A percentile compares a stretch with the other conserved stretches of the same genome.
Evolutionary conservation across 495 filamentous ascomycete genomes (phyloP).

Genomic region (Stereocaulon alpinum): DNA sequence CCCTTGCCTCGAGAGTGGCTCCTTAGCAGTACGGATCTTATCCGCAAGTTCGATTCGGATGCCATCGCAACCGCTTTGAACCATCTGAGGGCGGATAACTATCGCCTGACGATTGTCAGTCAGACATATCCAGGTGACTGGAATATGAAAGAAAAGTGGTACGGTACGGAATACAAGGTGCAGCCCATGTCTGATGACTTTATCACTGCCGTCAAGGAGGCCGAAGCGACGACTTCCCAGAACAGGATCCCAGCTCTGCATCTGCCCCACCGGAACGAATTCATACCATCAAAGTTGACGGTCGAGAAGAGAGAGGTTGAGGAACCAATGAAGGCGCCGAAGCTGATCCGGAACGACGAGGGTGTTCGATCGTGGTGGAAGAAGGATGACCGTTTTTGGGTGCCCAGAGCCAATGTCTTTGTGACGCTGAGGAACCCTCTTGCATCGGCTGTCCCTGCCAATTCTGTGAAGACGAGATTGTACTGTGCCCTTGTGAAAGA

Average conservation of each 20-base stretch:
- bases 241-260: constrained; percentile 62
- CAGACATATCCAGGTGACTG: constrained; percentile 75
- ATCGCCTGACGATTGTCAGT: constrained; percentile 69
- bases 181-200: constrained; percentile 75
- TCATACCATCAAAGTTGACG: constrained; percentile 86
- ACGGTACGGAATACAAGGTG: constrained; percentile 84
- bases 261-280: constrained; percentile 89
- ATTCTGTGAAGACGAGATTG: constrained; percentile 63
- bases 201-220: constrained; percentile 54
- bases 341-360: constrained; percentile 79
- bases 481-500: constrained; percentile 85
- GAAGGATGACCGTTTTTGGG: constrained; percentile 98
- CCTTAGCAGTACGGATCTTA: constrained; percentile 59
- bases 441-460: constrained; percentile 64
- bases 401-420: constrained; percentile 82
- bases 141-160: constrained; percentile 91
- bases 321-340: constrained; percentile 62
- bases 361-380: constrained; percentile 89
- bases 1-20: constrained; percentile 77
- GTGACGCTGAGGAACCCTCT: constrained; percentile 72
- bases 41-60: constrained; percentile 68
- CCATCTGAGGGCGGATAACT: constrained; percentile 79
- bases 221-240: constrained; percentile 43
- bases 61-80: constrained; percentile 64
- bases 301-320: constrained; percentile 87